Percentiles rank a stretch among this genome's conserved stretches.
Evolutionary conservation across 2,329 filamentous ascomycete genomes (phyloP).

Genomic region (Aspergillus arachidicola): DNA sequence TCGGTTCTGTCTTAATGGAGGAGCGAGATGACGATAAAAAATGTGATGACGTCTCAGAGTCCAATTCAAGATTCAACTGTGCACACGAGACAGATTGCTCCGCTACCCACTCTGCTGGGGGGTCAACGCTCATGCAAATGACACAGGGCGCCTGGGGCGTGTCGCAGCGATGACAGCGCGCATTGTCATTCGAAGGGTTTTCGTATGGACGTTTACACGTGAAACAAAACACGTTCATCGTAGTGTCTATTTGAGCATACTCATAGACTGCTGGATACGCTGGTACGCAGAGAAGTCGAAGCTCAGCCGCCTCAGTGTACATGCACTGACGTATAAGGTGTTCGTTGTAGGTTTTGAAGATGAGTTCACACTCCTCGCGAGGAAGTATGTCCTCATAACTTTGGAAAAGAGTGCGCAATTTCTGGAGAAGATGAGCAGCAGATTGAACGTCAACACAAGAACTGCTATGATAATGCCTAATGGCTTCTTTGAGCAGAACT

Average conservation of each 20-base stretch:
- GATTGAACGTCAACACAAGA: slow-evolving; percentile 43
- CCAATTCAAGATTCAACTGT: slow-evolving; percentile 16
- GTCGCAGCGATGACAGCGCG: slow-evolving; percentile 55
- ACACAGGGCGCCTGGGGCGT: slow-evolving; percentile 43
- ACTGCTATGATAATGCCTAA: slow-evolving; percentile 43
- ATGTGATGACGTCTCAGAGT: slow-evolving; percentile 35
- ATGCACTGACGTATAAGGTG: slow-evolving; percentile 52
- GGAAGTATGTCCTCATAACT: slow-evolving; percentile 43
- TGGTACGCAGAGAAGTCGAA: slow-evolving; percentile 60
- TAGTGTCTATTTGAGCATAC: slow-evolving; percentile 57
- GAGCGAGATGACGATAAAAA: slow-evolving; percentile 51
- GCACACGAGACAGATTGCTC: slow-evolving; percentile 23
- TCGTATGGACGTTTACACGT: slow-evolving; percentile 60
- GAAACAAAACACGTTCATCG: slow-evolving; percentile 58
- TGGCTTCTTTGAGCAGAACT: slow-evolving; percentile 41
- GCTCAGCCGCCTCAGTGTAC: slow-evolving; percentile 53
- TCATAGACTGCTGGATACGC: slow-evolving; percentile 60
- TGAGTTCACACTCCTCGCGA: slow-evolving; percentile 55
- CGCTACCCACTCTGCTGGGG: slow-evolving; percentile 43
- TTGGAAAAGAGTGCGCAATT: slow-evolving; percentile 41
- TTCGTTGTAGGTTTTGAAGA: slow-evolving; percentile 60
- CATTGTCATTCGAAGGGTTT: slow-evolving; percentile 51
- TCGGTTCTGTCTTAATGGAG: slow-evolving; percentile 39
- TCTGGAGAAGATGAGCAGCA: slow-evolving; percentile 45
- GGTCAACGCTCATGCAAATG: slow-evolving; percentile 45